Evolutionary conservation across 2,329 filamentous ascomycete species (phyloP), one percentile per base, ranked within the genome.

Genomic region (Lojkania enalia): DNA sequence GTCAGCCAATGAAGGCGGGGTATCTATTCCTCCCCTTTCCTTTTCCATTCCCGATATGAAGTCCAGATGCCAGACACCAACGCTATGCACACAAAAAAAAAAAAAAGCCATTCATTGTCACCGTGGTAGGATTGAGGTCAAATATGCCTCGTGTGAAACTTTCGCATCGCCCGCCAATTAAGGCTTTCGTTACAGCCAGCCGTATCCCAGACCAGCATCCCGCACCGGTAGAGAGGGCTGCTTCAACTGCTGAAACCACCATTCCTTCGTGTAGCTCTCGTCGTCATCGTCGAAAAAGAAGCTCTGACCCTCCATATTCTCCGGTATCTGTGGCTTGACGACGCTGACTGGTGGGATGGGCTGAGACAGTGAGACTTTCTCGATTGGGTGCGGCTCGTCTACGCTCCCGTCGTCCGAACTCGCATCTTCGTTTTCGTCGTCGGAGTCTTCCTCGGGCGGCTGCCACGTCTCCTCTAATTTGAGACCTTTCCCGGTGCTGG

Each of bases 401-500:
- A 13, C 60, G 39, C 65, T 74, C 37, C 55, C 74, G 0, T 80
- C 81, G 2, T 82, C 81, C 1, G 64, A 68, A 48, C 64, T 69
- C 35, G 60, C 61, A 33, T 69, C 66, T 1, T 81, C 81, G 0
- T 63, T 58, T 2, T 60, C 63, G 23, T 46, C 51, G 16, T 52
- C 51, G 13, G 48, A 45, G 19, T 49, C 52, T 11, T 64, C 58
- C 35, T 66, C 61, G 3, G 84, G 85, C 14, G 78, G 87, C 66
- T 82, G 85, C 87, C 79, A 92, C 0, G 87, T 87, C 65, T 91
- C 87, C 68, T 92, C 88, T 3, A 94, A 74, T 65, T 90, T 92
- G 55, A 92, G 73, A 0, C 88, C 87, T 67, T 89, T 88, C 45
- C 87, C 87, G 14, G 73, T 76, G 2, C 78, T 73, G 42, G 63